Evolutionary conservation across 345 rosid genomes (phyloP).

Genomic region (Luvunga scandens): DNA sequence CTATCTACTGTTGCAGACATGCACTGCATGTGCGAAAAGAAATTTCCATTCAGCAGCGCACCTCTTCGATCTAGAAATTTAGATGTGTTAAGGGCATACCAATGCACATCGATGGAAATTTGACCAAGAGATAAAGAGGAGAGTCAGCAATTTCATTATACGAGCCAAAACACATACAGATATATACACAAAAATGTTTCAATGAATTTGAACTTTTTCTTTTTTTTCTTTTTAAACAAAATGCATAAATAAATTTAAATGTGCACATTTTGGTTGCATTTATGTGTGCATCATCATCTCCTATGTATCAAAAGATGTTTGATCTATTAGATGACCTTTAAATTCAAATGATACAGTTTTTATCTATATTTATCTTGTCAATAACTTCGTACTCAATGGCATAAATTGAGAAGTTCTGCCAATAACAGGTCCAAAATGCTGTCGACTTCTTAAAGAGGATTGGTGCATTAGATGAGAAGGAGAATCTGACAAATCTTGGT

Average conservation of each 20-base stretch:
- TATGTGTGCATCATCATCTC: background rate
- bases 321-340: background rate
- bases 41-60: background rate
- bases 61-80: background rate
- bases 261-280: background rate
- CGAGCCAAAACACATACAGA: background rate
- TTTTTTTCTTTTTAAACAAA: too few species aligned
- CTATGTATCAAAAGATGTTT: background rate
- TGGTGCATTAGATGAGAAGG: conserved; percentile 87
- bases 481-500: conserved; percentile 94
- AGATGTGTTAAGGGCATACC: background rate
- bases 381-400: conserved; percentile 1
- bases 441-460: conserved; percentile 87
- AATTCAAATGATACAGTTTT: background rate
- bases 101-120: background rate
- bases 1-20: background rate
- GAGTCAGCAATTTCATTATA: background rate
- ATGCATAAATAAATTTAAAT: background rate
- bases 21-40: background rate
- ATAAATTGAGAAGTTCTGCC: conserved; percentile 9
- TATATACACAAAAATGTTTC: too few species aligned
- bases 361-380: background rate
- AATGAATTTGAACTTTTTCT: too few species aligned
- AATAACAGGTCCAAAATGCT: conserved; percentile 88
- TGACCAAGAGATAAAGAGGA: background rate